Evolutionary conservation across 2,329 filamentous ascomycete species (phyloP).

Genomic region (Trichophyton benhamiae): DNA sequence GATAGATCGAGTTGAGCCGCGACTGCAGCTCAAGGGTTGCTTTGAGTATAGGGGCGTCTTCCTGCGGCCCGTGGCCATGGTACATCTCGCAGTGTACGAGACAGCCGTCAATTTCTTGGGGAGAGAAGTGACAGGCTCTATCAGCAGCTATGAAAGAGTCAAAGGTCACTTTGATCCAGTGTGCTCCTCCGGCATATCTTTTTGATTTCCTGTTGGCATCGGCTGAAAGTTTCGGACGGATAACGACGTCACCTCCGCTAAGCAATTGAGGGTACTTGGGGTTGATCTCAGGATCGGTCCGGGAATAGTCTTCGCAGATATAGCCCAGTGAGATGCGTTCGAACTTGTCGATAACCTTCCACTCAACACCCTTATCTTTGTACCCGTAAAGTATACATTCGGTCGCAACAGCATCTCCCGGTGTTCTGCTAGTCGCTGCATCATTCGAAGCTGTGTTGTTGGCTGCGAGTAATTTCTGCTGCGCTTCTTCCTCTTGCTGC

Average conservation of each 20-base stretch:
- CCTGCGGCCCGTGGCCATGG: conserved; percentile 49
- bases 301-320: conserved; percentile 87
- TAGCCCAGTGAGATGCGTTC: conserved; percentile 67
- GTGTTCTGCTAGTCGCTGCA: conserved; percentile 26
- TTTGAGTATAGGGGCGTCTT: conserved; percentile 52
- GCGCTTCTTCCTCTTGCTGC: conserved; percentile 34
- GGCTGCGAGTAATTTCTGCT: conserved; percentile 22
- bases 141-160: conserved; percentile 61
- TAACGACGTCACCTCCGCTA: conserved; percentile 58
- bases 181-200: conserved; percentile 66
- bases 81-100: conserved; percentile 61
- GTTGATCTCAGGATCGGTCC: conserved; percentile 61
- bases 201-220: conserved; percentile 71
- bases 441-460: conserved; percentile 27
- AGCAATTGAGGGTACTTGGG: conserved; percentile 60
- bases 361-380: conserved; percentile 52
- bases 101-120: conserved; percentile 58
- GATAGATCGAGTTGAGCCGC: conserved; percentile 18
- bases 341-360: conserved; percentile 79
- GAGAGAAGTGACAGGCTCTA: conserved; percentile 55
- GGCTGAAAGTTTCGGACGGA: conserved; percentile 53
- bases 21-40: conserved; percentile 21
- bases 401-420: conserved; percentile 45
- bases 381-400: conserved; percentile 84
- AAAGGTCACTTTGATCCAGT: conserved; percentile 86